Conservation (phyloP, 257 asterid species). For the Przewalskia tangutica region DNA sequence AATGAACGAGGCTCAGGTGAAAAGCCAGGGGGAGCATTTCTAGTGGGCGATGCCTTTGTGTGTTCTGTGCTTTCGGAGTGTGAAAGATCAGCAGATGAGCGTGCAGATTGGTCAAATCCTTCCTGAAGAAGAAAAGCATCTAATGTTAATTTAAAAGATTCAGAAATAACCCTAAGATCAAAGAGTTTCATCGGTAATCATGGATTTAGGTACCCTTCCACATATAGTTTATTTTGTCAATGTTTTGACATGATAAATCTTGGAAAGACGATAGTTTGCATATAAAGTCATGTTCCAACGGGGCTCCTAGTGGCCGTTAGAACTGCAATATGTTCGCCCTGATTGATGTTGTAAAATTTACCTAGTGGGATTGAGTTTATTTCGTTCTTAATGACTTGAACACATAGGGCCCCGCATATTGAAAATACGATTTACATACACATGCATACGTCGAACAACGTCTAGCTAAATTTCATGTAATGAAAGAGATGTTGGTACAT, state of each 20-base stretch:
- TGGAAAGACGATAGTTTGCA: neutral
- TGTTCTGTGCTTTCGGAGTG: constrained; percentile 38
- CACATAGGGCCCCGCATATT: no score
- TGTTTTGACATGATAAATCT: neutral
- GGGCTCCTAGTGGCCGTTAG: neutral
- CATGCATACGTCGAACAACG: no score
- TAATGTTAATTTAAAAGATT: neutral
- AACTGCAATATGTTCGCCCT: neutral
- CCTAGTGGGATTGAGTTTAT: no score
- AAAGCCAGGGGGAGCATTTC: constrained; percentile 12
- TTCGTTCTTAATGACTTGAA: no score
- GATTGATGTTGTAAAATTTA: no score
- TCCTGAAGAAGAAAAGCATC: constrained; percentile 35
- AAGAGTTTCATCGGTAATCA: neutral
- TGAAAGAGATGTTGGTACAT: no score
- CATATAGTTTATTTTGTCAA: neutral
- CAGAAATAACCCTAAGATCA: neutral
- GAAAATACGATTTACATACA: no score
- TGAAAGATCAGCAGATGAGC: constrained; percentile 30
- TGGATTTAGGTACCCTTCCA: neutral
- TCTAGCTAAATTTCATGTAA: no score
- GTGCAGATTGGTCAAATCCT: constrained; percentile 34
- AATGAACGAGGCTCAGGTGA: constrained; percentile 17
- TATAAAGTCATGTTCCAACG: neutral
- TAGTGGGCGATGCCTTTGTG: constrained; percentile 4